Evolutionary conservation across 768 basidiomycete species (phyloP).

Genomic region (Lanmaoa rubissima): DNA sequence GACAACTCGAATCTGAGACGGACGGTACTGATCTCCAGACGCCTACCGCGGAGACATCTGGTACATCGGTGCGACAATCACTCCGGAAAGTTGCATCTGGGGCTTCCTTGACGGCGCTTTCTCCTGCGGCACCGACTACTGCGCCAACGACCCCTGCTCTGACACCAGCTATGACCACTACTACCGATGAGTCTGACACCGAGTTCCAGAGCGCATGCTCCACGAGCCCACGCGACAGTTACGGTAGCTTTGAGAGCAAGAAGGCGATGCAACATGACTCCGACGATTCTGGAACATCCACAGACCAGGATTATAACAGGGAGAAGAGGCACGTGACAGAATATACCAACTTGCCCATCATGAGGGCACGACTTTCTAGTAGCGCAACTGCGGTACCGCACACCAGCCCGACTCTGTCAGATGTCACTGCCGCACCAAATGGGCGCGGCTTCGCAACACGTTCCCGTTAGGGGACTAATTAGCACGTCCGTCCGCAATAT

Average conservation of each 20-base stretch:
- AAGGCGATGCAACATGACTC: conserved; percentile 25
- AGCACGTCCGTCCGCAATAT: conserved; percentile 27
- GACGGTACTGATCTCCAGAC: conserved; percentile 22
- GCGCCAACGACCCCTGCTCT: conserved; percentile 37
- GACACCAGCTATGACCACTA: conserved; percentile 33
- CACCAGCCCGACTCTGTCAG: conserved; percentile 39
- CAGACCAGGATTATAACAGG: conserved; percentile 32
- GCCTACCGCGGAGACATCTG: conserved; percentile 32
- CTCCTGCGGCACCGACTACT: conserved; percentile 23
- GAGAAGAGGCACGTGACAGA: conserved; percentile 30
- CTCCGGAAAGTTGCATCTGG: conserved; percentile 37
- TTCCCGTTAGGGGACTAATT: conserved; percentile 18
- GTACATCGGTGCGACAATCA: conserved; percentile 7
- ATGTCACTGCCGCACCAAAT: conserved; percentile 35
- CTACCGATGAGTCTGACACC: conserved; percentile 76
- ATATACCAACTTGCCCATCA: conserved; percentile 34
- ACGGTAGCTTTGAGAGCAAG: conserved; percentile 44
- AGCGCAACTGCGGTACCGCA: conserved; percentile 49
- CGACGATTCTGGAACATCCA: conserved; percentile 31
- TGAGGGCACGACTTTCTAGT: conserved; percentile 57
- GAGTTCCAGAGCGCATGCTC: conserved; percentile 90
- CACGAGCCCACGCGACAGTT: conserved; percentile 66
- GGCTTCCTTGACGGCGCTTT: conserved; percentile 27
- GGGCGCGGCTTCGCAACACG: conserved; percentile 24
- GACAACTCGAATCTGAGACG: conserved; percentile 41